Evolutionary conservation across 768 basidiomycete genomes (phyloP).

Genomic region (Pleurotus giganteus): DNA sequence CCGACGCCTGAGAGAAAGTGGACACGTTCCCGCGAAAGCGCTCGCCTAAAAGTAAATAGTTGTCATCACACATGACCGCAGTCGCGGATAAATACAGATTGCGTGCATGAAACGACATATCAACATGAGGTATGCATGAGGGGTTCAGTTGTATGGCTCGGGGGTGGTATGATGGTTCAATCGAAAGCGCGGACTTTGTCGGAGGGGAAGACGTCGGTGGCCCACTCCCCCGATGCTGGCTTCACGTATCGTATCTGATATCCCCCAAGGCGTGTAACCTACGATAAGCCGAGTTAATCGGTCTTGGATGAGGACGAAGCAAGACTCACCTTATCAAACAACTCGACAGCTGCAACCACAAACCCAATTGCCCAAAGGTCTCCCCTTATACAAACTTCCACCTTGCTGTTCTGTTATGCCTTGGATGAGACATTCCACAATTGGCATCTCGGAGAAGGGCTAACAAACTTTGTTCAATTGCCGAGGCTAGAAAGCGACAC

Average conservation of each 20-base stretch:
- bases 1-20: too few species aligned
- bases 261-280: conserved; percentile 4
- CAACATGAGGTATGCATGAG: background rate
- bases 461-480: background rate
- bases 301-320: background rate
- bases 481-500: background rate
- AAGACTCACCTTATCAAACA: conserved; percentile 11
- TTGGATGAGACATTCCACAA: background rate
- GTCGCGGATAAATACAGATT: background rate
- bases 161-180: conserved; percentile 2
- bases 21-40: background rate
- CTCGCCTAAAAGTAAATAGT: background rate
- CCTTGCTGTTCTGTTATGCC: conserved; percentile 22
- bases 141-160: background rate
- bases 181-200: conserved; percentile 7
- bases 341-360: conserved; percentile 19
- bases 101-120: background rate
- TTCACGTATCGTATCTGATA: conserved; percentile 7
- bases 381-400: conserved; percentile 23
- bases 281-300: background rate
- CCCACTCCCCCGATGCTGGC: conserved; percentile 7
- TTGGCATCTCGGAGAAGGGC: background rate
- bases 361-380: conserved; percentile 33
- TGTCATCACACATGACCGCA: too few species aligned
- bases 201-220: conserved; percentile 3